These are phyloP conservation scores for Yarrowia keelungensis DNA, from an alignment of 805 yeast genomes.

Conservation along the genomic window DNA sequence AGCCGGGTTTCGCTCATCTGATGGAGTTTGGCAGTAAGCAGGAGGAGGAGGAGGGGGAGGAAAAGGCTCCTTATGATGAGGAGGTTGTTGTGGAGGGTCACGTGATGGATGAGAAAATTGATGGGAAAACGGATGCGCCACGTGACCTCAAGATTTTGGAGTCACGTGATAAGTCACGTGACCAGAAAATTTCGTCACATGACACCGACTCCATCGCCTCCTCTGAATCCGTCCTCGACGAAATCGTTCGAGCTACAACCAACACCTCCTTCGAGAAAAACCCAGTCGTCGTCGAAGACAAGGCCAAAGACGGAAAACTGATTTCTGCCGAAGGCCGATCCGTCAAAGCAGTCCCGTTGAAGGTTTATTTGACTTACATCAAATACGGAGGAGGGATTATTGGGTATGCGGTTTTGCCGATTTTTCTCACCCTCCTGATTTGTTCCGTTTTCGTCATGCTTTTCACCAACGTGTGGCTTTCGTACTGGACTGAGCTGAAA, in stretches of 20 bases:
- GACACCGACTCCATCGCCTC: constrained; percentile 1
- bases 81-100: neutral
- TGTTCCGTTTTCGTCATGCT: constrained; percentile 60
- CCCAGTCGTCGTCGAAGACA: constrained; percentile 36
- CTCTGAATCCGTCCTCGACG: constrained; percentile 7
- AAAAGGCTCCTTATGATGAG: constrained; percentile 39
- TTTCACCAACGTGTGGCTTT: constrained; percentile 75
- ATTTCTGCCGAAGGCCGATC: constrained; percentile 41
- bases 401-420: constrained; percentile 48
- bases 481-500: constrained; percentile 68
- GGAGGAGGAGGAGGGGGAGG: constrained; percentile 42
- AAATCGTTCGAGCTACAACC: neutral
- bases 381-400: constrained; percentile 62
- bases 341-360: constrained; percentile 44
- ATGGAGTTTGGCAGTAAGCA: constrained; percentile 54
- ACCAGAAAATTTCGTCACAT: too few species aligned
- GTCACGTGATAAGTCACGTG: too few species aligned
- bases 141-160: neutral
- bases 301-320: constrained; percentile 40
- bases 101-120: neutral
- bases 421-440: constrained; percentile 46
- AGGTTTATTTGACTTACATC: constrained; percentile 60
- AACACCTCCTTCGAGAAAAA: neutral
- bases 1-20: constrained; percentile 59
- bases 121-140: neutral